These are phyloP conservation scores for Ascochyta pisi DNA, from an alignment of 2,329 filamentous ascomycete species.

Conservation along the genomic window DNA sequence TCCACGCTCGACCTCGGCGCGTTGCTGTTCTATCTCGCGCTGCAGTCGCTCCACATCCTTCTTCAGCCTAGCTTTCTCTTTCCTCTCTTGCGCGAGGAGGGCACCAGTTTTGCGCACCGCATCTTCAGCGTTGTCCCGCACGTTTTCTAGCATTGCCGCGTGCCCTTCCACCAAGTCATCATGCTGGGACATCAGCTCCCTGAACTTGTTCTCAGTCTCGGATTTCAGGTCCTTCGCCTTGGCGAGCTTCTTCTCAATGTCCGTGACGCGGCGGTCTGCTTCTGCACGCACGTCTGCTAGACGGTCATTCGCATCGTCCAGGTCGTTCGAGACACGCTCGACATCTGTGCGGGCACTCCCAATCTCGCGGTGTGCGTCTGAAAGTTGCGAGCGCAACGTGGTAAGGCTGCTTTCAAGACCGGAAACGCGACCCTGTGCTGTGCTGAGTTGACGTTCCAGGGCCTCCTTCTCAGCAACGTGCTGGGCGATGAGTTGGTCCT, in stretches of 20 bases:
- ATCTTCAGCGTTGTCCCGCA: slow-evolving; percentile 46
- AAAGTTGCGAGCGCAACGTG: slow-evolving; percentile 43
- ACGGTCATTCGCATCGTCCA: slow-evolving; percentile 35
- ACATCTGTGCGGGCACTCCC: slow-evolving; percentile 32
- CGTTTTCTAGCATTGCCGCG: slow-evolving; percentile 34
- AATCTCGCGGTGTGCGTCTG: slow-evolving; percentile 39
- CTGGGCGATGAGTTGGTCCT: slow-evolving; percentile 35
- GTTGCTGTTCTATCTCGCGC: slow-evolving; percentile 31
- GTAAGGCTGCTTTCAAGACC: slow-evolving; percentile 36
- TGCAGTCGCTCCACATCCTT: slow-evolving; percentile 37
- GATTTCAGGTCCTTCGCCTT: slow-evolving; percentile 37
- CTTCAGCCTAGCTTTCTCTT: slow-evolving; percentile 36
- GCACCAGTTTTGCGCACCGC: slow-evolving; percentile 43
- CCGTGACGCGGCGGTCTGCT: slow-evolving; percentile 36
- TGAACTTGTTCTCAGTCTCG: slow-evolving; percentile 34
- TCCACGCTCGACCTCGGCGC: slow-evolving; percentile 20
- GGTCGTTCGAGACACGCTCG: slow-evolving; percentile 36
- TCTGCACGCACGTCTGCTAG: slow-evolving; percentile 35
- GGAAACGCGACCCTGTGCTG: slow-evolving; percentile 39
- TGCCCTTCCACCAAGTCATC: slow-evolving; percentile 38
- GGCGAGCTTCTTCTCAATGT: slow-evolving; percentile 40
- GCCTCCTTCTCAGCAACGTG: slow-evolving; percentile 34
- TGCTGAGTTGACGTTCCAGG: slow-evolving; percentile 34
- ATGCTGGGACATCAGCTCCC: slow-evolving; percentile 36
- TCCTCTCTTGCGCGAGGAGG: slow-evolving; percentile 43